Evolutionary conservation across 164 flowering plant genomes (phyloP).

Genomic region (Tetracentron sinense): DNA sequence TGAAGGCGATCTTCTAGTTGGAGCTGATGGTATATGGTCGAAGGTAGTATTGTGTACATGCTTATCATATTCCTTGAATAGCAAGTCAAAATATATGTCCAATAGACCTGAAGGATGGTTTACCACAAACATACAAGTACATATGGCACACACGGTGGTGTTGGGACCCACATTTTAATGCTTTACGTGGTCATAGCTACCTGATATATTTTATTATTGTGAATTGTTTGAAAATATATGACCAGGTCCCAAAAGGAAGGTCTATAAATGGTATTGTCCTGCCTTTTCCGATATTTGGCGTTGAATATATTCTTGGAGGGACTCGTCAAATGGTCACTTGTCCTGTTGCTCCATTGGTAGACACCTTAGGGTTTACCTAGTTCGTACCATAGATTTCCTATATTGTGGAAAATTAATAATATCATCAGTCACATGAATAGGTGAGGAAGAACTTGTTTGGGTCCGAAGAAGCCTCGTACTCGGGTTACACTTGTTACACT

Average conservation of each 20-base stretch:
- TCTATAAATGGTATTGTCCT: no score
- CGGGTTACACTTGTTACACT: slow-evolving; percentile 94
- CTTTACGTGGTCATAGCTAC: no score
- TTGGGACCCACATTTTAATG: background rate
- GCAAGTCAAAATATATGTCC: background rate
- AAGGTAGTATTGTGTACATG: slow-evolving; percentile 43
- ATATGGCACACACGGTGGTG: background rate
- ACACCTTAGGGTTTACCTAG: background rate
- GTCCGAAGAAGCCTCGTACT: slow-evolving; percentile 57
- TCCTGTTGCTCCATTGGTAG: background rate
- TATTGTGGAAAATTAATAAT: background rate
- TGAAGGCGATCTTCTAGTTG: slow-evolving; percentile 91
- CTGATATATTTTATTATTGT: no score
- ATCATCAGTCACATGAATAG: slow-evolving; percentile 30
- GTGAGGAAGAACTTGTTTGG: slow-evolving; percentile 86
- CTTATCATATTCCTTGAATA: background rate
- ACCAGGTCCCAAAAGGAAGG: no score
- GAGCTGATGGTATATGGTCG: slow-evolving; percentile 98
- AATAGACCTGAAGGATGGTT: background rate
- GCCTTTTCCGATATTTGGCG: no score
- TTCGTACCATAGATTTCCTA: background rate
- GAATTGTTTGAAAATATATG: no score
- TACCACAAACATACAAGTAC: no score
- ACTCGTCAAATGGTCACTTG: no score
- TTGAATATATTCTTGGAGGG: no score